These are phyloP conservation scores for Yarrowia sp. DNA, from an alignment of 805 yeast genomes.

Conservation along the genomic window DNA sequence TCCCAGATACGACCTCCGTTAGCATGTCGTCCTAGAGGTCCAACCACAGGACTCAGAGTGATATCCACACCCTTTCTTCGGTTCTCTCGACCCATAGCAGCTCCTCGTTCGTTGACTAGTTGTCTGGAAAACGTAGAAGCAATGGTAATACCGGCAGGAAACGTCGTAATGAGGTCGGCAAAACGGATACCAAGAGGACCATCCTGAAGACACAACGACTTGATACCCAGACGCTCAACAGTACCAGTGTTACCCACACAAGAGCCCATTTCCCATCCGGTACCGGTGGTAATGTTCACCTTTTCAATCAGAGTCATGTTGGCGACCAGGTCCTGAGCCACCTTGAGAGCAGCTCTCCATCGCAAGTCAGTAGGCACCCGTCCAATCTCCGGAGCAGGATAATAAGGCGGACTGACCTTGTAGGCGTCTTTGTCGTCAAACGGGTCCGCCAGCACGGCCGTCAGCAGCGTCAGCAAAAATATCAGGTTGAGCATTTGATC, in stretches of 20 bases:
- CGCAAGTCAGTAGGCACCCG: constrained; percentile 38
- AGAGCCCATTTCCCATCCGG: constrained; percentile 62
- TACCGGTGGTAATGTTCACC: constrained; percentile 62
- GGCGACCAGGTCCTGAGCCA: constrained; percentile 54
- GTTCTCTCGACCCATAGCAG: constrained; percentile 57
- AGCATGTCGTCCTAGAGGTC: constrained; percentile 62
- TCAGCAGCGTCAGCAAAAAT: not conserved
- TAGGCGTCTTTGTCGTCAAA: not conserved
- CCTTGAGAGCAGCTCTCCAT: constrained; percentile 58
- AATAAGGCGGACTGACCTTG: constrained; percentile 31
- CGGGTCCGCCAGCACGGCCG: not conserved
- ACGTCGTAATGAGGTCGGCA: constrained; percentile 55
- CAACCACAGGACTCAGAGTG: constrained; percentile 56
- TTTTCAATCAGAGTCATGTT: constrained; percentile 58
- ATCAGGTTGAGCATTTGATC: not conserved
- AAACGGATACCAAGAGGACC: constrained; percentile 59
- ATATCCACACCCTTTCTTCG: constrained; percentile 55
- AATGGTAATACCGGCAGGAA: constrained; percentile 58
- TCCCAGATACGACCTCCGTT: constrained; percentile 68
- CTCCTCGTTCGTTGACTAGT: constrained; percentile 52
- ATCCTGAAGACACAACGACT: constrained; percentile 58
- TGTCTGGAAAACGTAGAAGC: constrained; percentile 58
- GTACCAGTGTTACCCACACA: constrained; percentile 57
- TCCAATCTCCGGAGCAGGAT: constrained; percentile 33
- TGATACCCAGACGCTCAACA: constrained; percentile 54